Evolutionary conservation across 495 filamentous ascomycete species (phyloP), one percentile per base, ranked within the genome.

Genomic region (Opeltia flavorubescens): DNA sequence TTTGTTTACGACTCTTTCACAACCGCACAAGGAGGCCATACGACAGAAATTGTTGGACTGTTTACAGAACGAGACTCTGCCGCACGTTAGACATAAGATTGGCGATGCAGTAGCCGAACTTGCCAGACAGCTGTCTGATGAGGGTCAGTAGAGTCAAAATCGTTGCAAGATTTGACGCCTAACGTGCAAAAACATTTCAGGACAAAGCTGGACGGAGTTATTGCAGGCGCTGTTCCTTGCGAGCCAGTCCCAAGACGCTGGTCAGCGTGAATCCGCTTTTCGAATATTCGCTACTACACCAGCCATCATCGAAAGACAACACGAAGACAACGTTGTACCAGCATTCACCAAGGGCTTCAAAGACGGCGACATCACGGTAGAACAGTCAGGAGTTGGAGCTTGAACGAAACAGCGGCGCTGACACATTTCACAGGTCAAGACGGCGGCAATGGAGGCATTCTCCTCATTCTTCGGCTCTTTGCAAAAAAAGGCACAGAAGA

Each of bases 391-490:
- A 26, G 5, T 33, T 42, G 28, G 23, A 26, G 21, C 18, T 29
- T 52, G 43, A 49, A 38, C 49, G 15, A 49, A 13, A n/a, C 20
- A 24, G 15, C 17, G 8, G 21, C 15, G 23, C 38, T 54, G 24
- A 55, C 15, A 18, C 13, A 24, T 52, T 29, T 49, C 40, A 5
- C 55, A 85, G 77, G 86, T 94, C 40, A 82, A 88, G 38, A 78
- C 96, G 49, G 79, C 89, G 28, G 87, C 93, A 44, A 89, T 96
- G 83, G 87, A 95, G 55, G 93, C 93, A 8, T 96, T 95, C 59
- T 80, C 91, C 12, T 81, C 89, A 0, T 94, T 96, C 65, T 99
- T 96, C 78, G 76, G 83, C 50, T 89, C 82, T 36, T 74, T 96
- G 50, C 67, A 69, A 55, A 95, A 91, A 69, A 93, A 88, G 59